phyloP scores from a whole-genome alignment of 352 stramenopile species.

The Aphanomyces euteiches region DNA sequence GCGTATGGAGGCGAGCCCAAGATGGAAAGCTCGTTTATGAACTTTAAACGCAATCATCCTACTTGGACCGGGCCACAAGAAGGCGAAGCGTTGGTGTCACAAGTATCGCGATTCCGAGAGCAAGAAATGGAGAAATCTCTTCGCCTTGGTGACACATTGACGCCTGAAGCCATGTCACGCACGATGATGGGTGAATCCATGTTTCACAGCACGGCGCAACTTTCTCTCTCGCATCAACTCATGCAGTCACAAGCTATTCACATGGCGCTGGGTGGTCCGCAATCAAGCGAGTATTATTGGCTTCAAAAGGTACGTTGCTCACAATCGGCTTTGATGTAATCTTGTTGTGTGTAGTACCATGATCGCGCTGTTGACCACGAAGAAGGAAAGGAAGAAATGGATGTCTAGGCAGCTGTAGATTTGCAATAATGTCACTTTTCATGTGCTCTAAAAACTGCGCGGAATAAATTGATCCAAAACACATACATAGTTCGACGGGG shows the following conservation, averaged over 20 bases:
- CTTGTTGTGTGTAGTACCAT: conserved; percentile 17
- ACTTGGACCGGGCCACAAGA: conserved; percentile 74
- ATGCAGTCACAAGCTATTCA: conserved; percentile 84
- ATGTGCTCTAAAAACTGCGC: too few relatives aligned
- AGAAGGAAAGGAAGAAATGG: conserved; percentile 22
- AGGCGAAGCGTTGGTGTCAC: conserved; percentile 67
- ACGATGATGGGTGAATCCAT: conserved; percentile 38
- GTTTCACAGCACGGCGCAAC: conserved; percentile 54
- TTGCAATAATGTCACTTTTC: too few relatives aligned
- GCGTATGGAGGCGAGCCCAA: conserved; percentile 90
- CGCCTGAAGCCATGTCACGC: background rate
- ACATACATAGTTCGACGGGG: too few relatives aligned
- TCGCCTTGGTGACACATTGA: conserved; percentile 60
- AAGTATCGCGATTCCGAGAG: conserved; percentile 66
- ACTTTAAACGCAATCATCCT: conserved; percentile 92
- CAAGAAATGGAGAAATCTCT: conserved; percentile 86
- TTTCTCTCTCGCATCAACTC: conserved; percentile 85
- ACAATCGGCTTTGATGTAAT: background rate
- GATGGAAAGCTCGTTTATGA: conserved; percentile 97
- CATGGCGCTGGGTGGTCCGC: conserved; percentile 52
- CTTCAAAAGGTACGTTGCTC: conserved; percentile 63
- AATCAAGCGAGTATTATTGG: conserved; percentile 88
- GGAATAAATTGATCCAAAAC: too few relatives aligned
- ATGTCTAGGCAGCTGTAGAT: too few relatives aligned
- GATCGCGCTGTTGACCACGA: background rate